phyloP scores from a whole-genome alignment of 2,329 filamentous ascomycete genomes.

The Verticillium isaacii region DNA sequence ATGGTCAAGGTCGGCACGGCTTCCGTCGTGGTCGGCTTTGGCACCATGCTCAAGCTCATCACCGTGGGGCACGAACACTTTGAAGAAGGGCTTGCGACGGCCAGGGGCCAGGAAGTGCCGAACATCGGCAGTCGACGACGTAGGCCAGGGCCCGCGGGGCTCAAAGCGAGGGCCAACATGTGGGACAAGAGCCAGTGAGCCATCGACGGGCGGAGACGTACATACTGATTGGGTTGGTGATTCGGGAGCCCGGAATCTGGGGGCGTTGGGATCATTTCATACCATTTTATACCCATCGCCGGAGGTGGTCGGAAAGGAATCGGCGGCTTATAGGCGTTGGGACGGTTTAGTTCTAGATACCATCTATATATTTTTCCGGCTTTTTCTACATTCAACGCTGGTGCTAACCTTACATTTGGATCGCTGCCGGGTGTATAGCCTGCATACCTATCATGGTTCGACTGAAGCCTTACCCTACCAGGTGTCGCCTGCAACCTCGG shows the following conservation, averaged over 20 bases:
- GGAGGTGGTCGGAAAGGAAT: background rate
- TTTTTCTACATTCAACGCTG: background rate
- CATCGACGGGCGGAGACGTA: background rate
- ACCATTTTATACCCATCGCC: background rate
- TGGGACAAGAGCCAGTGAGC: background rate
- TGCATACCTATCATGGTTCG: no score
- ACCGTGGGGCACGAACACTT: conserved; percentile 62
- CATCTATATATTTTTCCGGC: background rate
- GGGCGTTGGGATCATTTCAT: background rate
- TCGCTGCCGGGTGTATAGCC: no score
- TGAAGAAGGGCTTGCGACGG: conserved; percentile 32
- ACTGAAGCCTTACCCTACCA: no score
- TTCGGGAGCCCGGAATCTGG: background rate
- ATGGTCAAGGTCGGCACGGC: conserved; percentile 57
- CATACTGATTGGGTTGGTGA: background rate
- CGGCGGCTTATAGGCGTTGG: background rate
- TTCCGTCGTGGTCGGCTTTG: conserved; percentile 66
- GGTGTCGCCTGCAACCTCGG: no score
- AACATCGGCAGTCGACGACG: conserved; percentile 34
- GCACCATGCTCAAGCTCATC: conserved; percentile 68
- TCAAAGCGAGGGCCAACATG: background rate
- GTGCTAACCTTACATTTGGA: background rate
- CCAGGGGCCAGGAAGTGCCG: conserved; percentile 22
- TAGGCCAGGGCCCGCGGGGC: conserved; percentile 15
- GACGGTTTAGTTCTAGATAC: background rate